Evolutionary conservation across 345 rosid species (phyloP).

Genomic region (Corchorus capsularis): DNA sequence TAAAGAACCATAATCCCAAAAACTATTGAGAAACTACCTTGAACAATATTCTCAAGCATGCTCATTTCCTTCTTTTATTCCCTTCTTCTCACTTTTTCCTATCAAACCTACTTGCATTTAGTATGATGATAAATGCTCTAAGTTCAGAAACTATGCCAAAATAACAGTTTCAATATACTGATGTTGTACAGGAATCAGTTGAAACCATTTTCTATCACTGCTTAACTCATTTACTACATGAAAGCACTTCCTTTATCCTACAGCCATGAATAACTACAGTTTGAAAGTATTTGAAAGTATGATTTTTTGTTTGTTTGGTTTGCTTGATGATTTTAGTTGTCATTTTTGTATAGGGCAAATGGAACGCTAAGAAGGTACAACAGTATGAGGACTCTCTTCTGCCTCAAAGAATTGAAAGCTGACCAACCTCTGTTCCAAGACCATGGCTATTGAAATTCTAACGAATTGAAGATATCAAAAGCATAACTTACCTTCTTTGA

Average conservation of each 20-base stretch:
- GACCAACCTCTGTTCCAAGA: background rate
- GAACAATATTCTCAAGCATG: background rate
- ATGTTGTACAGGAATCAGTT: background rate
- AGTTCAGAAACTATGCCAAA: background rate
- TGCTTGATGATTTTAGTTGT: background rate
- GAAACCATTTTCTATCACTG: background rate
- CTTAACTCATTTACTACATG: background rate
- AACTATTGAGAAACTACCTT: background rate
- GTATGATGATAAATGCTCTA: background rate
- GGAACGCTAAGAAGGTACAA: background rate
- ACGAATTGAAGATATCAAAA: background rate
- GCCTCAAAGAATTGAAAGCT: background rate
- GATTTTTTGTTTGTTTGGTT: background rate
- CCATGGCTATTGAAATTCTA: background rate
- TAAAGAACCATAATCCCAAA: background rate
- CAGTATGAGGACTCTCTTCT: background rate
- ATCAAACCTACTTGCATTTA: background rate
- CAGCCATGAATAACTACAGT: background rate
- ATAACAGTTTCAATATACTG: background rate
- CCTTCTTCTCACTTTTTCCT: background rate
- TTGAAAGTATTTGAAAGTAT: too few species aligned
- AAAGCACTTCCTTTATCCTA: background rate
- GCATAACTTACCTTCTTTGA: conserved; percentile 51
- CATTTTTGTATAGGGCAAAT: background rate
- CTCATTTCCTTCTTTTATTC: background rate